phyloP scores from a whole-genome alignment of 2,329 filamentous ascomycete genomes.

The Xylaria multiplex region DNA sequence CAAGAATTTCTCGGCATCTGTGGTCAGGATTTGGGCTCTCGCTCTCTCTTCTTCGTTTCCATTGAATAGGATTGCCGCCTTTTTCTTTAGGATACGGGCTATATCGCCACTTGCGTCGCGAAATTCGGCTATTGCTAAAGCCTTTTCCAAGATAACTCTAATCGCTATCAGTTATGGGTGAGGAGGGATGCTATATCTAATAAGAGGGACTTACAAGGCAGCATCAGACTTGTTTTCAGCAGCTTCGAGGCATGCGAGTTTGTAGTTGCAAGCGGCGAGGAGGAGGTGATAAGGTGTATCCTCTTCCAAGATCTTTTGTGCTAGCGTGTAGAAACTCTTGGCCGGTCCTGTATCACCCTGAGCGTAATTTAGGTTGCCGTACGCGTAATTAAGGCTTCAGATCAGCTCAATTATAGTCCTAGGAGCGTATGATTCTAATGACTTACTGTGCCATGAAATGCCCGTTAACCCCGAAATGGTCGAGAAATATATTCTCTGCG shows the following conservation, averaged over 20 bases:
- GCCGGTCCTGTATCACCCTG: not conserved
- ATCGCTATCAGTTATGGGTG: not conserved
- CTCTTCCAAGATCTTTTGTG: not conserved
- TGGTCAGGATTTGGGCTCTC: not conserved
- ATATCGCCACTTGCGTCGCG: not conserved
- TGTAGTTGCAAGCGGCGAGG: not conserved
- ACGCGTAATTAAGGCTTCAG: not conserved
- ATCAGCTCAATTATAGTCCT: not conserved
- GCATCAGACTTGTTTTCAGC: not conserved
- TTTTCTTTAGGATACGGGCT: not conserved
- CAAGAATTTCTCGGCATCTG: not conserved
- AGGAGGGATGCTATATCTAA: not conserved
- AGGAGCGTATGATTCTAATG: not conserved
- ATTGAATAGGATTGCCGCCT: not conserved
- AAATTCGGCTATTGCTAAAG: conserved; percentile 3
- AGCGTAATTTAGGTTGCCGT: not conserved
- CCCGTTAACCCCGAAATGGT: not conserved
- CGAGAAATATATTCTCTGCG: not conserved
- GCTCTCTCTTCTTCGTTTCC: not conserved
- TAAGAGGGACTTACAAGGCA: not conserved
- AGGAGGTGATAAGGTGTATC: conserved; percentile 4
- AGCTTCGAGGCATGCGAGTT: not conserved
- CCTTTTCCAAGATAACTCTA: not conserved
- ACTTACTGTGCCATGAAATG: conserved; percentile 15
- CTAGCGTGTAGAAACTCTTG: not conserved